Percentiles rank a stretch among this genome's conserved stretches.
phyloP scores from a whole-genome alignment of 441 rosid genomes.

The Sinapis alba region DNA sequence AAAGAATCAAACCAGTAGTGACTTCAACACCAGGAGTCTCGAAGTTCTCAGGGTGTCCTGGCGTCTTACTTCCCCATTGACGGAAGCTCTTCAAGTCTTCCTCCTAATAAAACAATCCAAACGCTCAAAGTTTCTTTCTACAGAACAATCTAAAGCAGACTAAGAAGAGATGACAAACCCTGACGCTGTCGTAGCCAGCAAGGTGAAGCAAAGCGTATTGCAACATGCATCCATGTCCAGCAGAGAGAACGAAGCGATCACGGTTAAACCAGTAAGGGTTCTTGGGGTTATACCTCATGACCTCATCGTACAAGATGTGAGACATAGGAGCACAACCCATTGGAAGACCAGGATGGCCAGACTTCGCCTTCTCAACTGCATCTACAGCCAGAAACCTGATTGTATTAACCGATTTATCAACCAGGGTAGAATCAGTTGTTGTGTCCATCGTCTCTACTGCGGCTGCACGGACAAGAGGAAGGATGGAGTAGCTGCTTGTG shows the following conservation, averaged over 20 bases:
- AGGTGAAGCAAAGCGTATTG: constrained; percentile 54
- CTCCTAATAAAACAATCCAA: constrained; percentile 32
- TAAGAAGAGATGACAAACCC: constrained; percentile 27
- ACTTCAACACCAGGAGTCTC: constrained; percentile 54
- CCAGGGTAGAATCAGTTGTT: constrained; percentile 40
- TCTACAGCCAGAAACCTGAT: constrained; percentile 51
- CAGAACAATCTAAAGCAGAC: not conserved
- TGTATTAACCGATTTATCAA: constrained; percentile 51
- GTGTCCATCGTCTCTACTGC: constrained; percentile 40
- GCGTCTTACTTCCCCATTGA: constrained; percentile 55
- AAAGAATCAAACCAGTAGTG: constrained; percentile 43
- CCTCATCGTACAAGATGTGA: constrained; percentile 49
- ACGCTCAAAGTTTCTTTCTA: not conserved
- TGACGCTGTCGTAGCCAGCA: constrained; percentile 55
- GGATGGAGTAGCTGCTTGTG: constrained; percentile 29
- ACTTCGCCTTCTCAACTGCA: constrained; percentile 55
- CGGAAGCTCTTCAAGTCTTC: constrained; percentile 51
- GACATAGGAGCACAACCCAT: constrained; percentile 60
- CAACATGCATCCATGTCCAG: constrained; percentile 57
- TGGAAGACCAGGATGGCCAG: constrained; percentile 55
- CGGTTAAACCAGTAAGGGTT: too few species aligned
- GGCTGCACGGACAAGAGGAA: constrained; percentile 22
- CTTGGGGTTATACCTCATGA: constrained; percentile 56
- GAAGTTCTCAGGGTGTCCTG: constrained; percentile 58
- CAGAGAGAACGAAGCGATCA: constrained; percentile 51